Conservation (phyloP, 2,329 filamentous ascomycete genomes). For the Paracorniculantispora psalliotae region DNA sequence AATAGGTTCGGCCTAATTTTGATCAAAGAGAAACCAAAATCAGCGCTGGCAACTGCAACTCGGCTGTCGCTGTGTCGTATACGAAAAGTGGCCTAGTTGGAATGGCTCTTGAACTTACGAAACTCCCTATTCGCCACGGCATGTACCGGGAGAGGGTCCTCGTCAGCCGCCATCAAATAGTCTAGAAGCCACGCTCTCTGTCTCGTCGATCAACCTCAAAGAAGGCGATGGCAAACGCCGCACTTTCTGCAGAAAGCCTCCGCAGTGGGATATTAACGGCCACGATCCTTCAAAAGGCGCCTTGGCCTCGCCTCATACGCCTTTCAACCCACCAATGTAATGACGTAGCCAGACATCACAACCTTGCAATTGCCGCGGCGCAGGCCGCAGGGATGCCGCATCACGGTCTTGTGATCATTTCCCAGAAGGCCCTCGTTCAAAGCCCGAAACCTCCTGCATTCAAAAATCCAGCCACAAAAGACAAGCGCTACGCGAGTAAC, state of each 20-base stretch:
- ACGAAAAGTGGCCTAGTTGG: neutral
- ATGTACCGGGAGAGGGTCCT: neutral
- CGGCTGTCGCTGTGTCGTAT: neutral
- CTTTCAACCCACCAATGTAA: neutral
- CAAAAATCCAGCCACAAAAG: no score
- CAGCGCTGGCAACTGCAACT: neutral
- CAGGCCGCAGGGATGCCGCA: neutral
- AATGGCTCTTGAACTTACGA: neutral
- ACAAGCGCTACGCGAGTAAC: no score
- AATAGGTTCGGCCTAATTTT: neutral
- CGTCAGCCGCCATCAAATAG: constrained; percentile 1
- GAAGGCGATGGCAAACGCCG: neutral
- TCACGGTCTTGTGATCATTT: no score
- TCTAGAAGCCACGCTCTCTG: neutral
- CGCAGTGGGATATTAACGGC: neutral
- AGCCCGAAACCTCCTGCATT: no score
- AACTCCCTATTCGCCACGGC: neutral
- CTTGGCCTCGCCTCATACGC: no score
- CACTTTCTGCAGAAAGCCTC: neutral
- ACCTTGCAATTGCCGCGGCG: neutral
- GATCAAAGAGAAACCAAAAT: neutral
- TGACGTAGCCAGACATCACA: neutral
- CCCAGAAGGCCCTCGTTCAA: no score
- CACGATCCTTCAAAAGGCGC: neutral
- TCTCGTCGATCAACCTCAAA: neutral